phyloP scores from a whole-genome alignment of 805 yeast species.

The Nematodospora valgi region DNA sequence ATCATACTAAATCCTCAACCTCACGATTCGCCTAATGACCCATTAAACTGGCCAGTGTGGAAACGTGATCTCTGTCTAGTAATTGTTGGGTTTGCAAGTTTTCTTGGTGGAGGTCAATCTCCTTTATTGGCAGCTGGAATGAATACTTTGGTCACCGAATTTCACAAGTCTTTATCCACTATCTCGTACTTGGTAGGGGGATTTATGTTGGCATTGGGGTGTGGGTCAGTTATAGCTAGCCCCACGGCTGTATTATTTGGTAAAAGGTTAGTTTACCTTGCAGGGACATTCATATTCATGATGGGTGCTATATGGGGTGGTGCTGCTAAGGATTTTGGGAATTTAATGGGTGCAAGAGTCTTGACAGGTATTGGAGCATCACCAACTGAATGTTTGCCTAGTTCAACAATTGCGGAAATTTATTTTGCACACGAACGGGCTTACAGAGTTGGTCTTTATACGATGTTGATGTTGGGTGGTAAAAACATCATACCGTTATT shows the following conservation, averaged over 20 bases:
- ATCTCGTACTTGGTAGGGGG: slow-evolving; percentile 56
- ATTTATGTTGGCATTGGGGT: slow-evolving; percentile 54
- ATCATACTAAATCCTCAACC: slow-evolving; percentile 60
- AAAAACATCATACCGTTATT: slow-evolving; percentile 57
- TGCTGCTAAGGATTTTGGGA: slow-evolving; percentile 43
- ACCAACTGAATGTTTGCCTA: slow-evolving; percentile 59
- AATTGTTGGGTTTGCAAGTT: slow-evolving; percentile 54
- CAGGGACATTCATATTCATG: slow-evolving; percentile 46
- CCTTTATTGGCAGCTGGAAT: slow-evolving; percentile 60
- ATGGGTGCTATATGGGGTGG: slow-evolving; percentile 57
- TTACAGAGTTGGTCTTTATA: slow-evolving; percentile 55
- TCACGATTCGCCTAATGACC: slow-evolving; percentile 60
- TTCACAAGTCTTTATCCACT: slow-evolving; percentile 36
- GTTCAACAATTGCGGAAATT: slow-evolving; percentile 59
- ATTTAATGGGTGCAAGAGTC: slow-evolving; percentile 55
- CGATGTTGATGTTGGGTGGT: slow-evolving; percentile 57
- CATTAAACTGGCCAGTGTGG: slow-evolving; percentile 64
- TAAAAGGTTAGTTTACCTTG: slow-evolving; percentile 52
- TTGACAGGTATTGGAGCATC: slow-evolving; percentile 59
- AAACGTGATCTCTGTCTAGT: slow-evolving; percentile 51
- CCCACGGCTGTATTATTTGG: slow-evolving; percentile 59
- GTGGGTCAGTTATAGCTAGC: slow-evolving; percentile 56
- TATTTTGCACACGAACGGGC: slow-evolving; percentile 61
- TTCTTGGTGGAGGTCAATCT: slow-evolving; percentile 61
- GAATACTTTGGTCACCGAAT: slow-evolving; percentile 38